These are phyloP conservation scores for Mytilinidion resinicola DNA, from an alignment of 495 filamentous ascomycete genomes.

Conservation along the genomic window DNA sequence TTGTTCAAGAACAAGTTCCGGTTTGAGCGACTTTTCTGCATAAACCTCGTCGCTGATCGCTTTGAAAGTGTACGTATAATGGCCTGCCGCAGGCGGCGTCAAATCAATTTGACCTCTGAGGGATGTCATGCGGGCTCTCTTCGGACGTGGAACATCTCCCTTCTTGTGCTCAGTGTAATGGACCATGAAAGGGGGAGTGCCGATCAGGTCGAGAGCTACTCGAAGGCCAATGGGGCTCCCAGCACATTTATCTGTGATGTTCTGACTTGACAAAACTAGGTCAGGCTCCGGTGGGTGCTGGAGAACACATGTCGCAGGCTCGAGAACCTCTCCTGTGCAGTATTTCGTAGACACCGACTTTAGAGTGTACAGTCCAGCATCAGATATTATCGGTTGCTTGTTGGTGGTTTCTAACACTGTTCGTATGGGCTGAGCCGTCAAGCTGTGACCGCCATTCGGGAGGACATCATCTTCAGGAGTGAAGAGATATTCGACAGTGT, in stretches of 20 bases:
- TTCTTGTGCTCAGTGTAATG: slow-evolving; percentile 61
- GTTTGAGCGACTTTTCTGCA: slow-evolving; percentile 45
- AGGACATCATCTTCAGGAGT: slow-evolving; percentile 59
- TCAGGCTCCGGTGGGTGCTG: slow-evolving; percentile 86
- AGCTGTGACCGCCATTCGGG: slow-evolving; percentile 56
- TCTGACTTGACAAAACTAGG: slow-evolving; percentile 62
- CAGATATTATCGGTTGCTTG: slow-evolving; percentile 50
- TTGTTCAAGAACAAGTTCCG: slow-evolving; percentile 62
- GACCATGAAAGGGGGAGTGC: slow-evolving; percentile 81
- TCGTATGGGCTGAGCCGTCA: slow-evolving; percentile 46
- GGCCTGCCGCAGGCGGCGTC: slow-evolving; percentile 72
- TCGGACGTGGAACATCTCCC: slow-evolving; percentile 48
- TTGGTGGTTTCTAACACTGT: slow-evolving; percentile 44
- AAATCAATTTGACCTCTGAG: slow-evolving; percentile 75
- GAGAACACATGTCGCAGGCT: slow-evolving; percentile 84
- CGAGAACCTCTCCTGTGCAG: slow-evolving; percentile 81
- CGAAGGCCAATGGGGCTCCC: slow-evolving; percentile 84
- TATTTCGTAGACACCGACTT: slow-evolving; percentile 68
- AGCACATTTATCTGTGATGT: slow-evolving; percentile 89
- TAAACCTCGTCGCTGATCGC: slow-evolving; percentile 78
- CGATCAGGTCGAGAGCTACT: slow-evolving; percentile 79
- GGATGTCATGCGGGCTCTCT: slow-evolving; percentile 50
- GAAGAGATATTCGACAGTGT: slow-evolving; percentile 61
- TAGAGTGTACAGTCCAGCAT: slow-evolving; percentile 79
- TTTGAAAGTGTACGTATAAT: slow-evolving; percentile 79